A percentile compares a stretch with the other conserved stretches of the same genome.
These are phyloP conservation scores for Capronia coronata DNA, from an alignment of 2,329 filamentous ascomycete species.

Conservation along the genomic window DNA sequence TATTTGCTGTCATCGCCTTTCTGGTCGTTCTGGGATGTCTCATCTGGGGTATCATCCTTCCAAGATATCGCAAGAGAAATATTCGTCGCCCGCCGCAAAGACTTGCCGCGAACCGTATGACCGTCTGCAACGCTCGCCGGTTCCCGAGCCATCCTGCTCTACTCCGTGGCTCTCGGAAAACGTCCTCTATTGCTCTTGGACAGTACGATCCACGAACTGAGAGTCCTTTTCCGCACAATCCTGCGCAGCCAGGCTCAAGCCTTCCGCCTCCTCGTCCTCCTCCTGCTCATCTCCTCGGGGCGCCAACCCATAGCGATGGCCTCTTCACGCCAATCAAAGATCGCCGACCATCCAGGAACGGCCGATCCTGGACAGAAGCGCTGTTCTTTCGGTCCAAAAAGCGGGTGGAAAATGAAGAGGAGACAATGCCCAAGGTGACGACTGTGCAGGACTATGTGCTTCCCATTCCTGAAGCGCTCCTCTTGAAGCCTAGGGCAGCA, in stretches of 20 bases:
- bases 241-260: not conserved
- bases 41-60: constrained; percentile 21
- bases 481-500: constrained; percentile 23
- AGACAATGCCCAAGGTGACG: constrained; percentile 8
- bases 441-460: constrained; percentile 23
- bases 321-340: constrained; percentile 19
- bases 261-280: not conserved
- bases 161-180: constrained; percentile 12
- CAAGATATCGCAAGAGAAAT: constrained; percentile 19
- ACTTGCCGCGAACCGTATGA: not conserved
- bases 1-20: constrained; percentile 20
- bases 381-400: not conserved
- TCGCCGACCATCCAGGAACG: not conserved
- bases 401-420: not conserved
- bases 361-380: not conserved
- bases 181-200: constrained; percentile 6
- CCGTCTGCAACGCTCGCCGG: constrained; percentile 1
- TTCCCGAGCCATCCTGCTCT: constrained; percentile 24
- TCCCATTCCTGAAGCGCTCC: constrained; percentile 24
- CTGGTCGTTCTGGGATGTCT: constrained; percentile 18
- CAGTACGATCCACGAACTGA: constrained; percentile 22
- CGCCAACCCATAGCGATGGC: constrained; percentile 12
- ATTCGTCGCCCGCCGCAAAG: not conserved
- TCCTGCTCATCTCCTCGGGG: not conserved
- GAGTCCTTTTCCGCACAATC: constrained; percentile 20